Percentiles rank a stretch among this genome's conserved stretches.
phyloP scores from a whole-genome alignment of 345 rosid species.

The Camelina laxa region DNA sequence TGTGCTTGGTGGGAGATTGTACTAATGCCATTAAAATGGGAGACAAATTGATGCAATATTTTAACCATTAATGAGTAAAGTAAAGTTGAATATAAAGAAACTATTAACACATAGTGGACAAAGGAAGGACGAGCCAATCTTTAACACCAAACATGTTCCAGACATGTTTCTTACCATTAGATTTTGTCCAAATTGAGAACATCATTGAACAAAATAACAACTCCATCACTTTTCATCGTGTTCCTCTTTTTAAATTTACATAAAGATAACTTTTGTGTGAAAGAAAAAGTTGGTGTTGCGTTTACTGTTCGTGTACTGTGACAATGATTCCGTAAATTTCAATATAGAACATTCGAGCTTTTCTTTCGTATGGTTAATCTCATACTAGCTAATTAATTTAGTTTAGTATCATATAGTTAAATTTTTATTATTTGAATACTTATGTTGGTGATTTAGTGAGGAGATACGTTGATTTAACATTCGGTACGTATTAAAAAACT shows the following conservation, averaged over 20 bases:
- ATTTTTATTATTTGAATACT: background rate
- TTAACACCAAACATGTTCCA: conserved; percentile 44
- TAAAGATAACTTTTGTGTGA: conserved; percentile 31
- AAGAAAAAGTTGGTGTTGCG: conserved; percentile 36
- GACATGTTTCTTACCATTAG: conserved; percentile 48
- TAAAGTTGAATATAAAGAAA: conserved; percentile 36
- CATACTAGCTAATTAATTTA: background rate
- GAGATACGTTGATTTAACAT: background rate
- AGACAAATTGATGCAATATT: conserved; percentile 41
- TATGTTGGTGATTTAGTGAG: background rate
- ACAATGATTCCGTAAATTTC: conserved; percentile 34
- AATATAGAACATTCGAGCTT: conserved; percentile 6
- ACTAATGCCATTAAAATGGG: conserved; percentile 43
- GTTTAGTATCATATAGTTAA: background rate
- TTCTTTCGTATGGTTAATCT: background rate
- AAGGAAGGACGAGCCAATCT: conserved; percentile 37
- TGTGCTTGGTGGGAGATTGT: conserved; percentile 43
- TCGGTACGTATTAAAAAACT: background rate
- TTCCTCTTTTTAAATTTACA: conserved; percentile 29
- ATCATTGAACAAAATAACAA: conserved; percentile 34
- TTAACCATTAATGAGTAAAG: conserved; percentile 37
- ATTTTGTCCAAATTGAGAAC: conserved; percentile 40
- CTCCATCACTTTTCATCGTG: conserved; percentile 40
- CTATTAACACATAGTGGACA: conserved; percentile 37
- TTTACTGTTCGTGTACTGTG: conserved; percentile 38